Evolutionary conservation across 805 yeast species (phyloP), one percentile per base, ranked within the genome.

Genomic region (Yarrowia sp.): DNA sequence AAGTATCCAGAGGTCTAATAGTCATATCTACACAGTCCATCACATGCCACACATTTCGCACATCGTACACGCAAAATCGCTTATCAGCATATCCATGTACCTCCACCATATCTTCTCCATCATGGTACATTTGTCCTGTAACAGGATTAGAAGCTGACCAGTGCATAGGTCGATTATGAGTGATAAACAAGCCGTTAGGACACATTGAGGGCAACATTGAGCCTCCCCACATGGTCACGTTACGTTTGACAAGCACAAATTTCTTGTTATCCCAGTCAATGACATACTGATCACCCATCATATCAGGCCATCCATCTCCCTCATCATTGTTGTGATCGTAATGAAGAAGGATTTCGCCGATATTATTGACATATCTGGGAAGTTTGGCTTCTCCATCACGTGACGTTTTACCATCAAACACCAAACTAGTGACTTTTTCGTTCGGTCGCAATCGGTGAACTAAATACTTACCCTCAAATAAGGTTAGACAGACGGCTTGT

Each of bases 41-140:
- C 18, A 47, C 51, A 7, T 47, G 51, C 51, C 51, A 32, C 22
- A 32, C 32, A n/a, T 47, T 47, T 11, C 51, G n/a, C 9, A 47
- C 51, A 14, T 15, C 51, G 28, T 47, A 32, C 4, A 47, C 14
- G 9, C 38, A 47, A 15, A 47, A 47, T 14, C 51, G 38, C 1
- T 18, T 1, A 22, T 47, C 51, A 10, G 51, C 28, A 11, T 32
- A 45, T 2, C 38, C 51, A 11, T 47, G 38, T 5, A 32, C 8
- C n/a, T 47, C 51, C n/a, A 47, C 38, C 51, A 47, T 47, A 28
- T 47, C 51, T 15, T 47, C 51, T 4, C 51, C 51, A 47, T 47
- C 51, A 6, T 47, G 38, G 51, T 47, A 47, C 6, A 14, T 13
- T 2, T 18, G 10, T 1, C 51, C 38, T 2, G 38, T 32, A 4